Evolutionary conservation across 1,139 yeast species (phyloP).

Genomic region (Meyerozyma smithsonii): DNA sequence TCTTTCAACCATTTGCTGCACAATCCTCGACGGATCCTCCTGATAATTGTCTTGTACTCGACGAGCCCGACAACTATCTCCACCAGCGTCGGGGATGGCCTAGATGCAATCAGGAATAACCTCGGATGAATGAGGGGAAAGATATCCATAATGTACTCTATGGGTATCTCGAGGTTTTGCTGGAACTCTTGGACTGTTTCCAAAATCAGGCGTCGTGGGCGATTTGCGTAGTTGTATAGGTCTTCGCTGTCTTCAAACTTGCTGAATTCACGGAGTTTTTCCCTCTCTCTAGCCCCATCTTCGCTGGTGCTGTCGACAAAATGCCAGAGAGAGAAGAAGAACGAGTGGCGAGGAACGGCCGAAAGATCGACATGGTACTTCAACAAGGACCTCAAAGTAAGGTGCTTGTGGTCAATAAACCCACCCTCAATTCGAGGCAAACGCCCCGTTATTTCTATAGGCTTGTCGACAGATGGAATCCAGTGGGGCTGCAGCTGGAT

Average conservation of each 20-base stretch:
- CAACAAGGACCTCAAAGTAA: conserved; percentile 67
- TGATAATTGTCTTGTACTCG: conserved; percentile 76
- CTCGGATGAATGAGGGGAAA: conserved; percentile 79
- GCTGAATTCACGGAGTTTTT: conserved; percentile 74
- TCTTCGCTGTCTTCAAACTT: conserved; percentile 71
- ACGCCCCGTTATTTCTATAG: conserved; percentile 30
- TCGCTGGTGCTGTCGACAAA: conserved; percentile 55
- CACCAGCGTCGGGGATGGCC: conserved; percentile 36
- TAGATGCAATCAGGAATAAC: conserved; percentile 75
- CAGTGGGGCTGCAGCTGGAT: conserved; percentile 67
- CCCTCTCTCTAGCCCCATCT: conserved; percentile 57
- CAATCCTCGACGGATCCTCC: conserved; percentile 73
- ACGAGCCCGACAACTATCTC: conserved; percentile 81
- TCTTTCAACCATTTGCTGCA: conserved; percentile 74
- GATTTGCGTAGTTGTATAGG: conserved; percentile 78
- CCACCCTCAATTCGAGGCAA: conserved; percentile 51
- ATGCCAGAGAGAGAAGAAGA: conserved; percentile 66
- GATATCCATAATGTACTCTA: conserved; percentile 67
- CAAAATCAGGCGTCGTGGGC: conserved; percentile 83
- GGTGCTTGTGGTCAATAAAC: conserved; percentile 37
- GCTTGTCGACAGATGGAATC: conserved; percentile 62
- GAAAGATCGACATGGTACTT: conserved; percentile 77
- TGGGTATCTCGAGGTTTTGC: conserved; percentile 63
- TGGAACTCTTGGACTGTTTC: conserved; percentile 83
- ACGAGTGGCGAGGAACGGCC: conserved; percentile 80